Conservation (phyloP, 148 eudicot species). For the Cornus controversa region DNA sequence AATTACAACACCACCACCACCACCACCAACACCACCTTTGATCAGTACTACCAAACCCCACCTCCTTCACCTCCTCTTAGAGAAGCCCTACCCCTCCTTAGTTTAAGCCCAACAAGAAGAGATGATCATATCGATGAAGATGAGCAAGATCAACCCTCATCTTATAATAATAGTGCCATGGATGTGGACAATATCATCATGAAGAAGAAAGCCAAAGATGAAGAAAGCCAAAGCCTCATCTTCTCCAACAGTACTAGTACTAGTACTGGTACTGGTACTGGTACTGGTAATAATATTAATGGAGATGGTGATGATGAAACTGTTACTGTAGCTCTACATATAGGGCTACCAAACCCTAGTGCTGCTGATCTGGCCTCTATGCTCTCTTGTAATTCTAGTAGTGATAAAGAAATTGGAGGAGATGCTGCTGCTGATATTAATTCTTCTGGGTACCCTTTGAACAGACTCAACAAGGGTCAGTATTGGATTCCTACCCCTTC, state of each 20-base stretch:
- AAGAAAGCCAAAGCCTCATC: background rate
- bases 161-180: slow-evolving; percentile 9
- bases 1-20: background rate
- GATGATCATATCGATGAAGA: slow-evolving; percentile 1
- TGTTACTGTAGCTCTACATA: slow-evolving; percentile 72
- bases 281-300: slow-evolving; percentile 15
- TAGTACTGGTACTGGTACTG: slow-evolving; percentile 18
- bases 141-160: slow-evolving; percentile 5
- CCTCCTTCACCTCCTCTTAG: slow-evolving; percentile 56
- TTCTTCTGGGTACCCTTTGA: slow-evolving; percentile 38
- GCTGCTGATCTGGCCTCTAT: slow-evolving; percentile 60
- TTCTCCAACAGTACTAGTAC: slow-evolving; percentile 8
- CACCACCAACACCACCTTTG: background rate
- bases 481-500: slow-evolving; percentile 99
- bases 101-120: slow-evolving; percentile 35
- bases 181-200: background rate
- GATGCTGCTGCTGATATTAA: slow-evolving; percentile 16
- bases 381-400: slow-evolving; percentile 16
- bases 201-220: background rate
- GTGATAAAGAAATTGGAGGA: slow-evolving; percentile 16
- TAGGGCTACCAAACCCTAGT: slow-evolving; percentile 96
- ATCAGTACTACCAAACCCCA: slow-evolving; percentile 16
- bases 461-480: slow-evolving; percentile 67
- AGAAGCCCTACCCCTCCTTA: slow-evolving; percentile 67
- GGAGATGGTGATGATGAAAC: slow-evolving; percentile 36